phyloP scores from a whole-genome alignment of 192 early-diverging fungal species.

The Backusella westeae region DNA sequence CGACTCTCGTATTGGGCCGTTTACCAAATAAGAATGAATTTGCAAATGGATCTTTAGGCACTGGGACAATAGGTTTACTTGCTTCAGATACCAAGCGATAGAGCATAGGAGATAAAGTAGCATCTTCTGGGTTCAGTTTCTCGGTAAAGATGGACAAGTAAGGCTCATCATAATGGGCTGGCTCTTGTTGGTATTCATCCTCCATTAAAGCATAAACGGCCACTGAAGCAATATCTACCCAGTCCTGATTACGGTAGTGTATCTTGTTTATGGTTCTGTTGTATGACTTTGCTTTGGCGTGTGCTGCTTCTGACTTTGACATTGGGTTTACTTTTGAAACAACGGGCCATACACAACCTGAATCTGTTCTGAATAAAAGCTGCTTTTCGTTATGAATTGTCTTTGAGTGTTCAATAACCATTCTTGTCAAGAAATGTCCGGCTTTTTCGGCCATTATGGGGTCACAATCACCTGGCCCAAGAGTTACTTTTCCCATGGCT shows the following conservation, averaged over 20 bases:
- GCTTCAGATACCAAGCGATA: slow-evolving; percentile 18
- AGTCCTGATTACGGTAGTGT: background rate
- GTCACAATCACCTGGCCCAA: slow-evolving; percentile 30
- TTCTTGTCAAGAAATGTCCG: slow-evolving; percentile 24
- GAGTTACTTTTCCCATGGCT: slow-evolving; percentile 35
- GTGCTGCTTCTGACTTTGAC: slow-evolving; percentile 11
- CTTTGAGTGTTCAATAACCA: slow-evolving; percentile 33
- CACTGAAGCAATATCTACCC: background rate
- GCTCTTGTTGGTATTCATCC: slow-evolving; percentile 1
- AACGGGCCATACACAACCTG: background rate
- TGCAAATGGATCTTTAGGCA: slow-evolving; percentile 11
- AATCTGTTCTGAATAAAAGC: background rate
- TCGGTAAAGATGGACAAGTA: slow-evolving; percentile 1
- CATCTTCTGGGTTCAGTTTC: background rate
- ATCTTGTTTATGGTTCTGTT: slow-evolving; percentile 16
- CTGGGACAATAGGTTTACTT: background rate
- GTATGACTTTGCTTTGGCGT: slow-evolving; percentile 24
- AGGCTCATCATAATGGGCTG: slow-evolving; percentile 10
- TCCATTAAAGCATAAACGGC: slow-evolving; percentile 17
- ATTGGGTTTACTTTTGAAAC: background rate
- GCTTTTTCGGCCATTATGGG: slow-evolving; percentile 29
- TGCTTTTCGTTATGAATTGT: slow-evolving; percentile 8
- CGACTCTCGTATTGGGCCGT: background rate
- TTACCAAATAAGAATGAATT: slow-evolving; percentile 2
- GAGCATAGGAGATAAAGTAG: background rate